Evolutionary conservation across 2,329 filamentous ascomycete species (phyloP), one percentile per base, ranked within the genome.

Genomic region (Hypoxylon sp.): DNA sequence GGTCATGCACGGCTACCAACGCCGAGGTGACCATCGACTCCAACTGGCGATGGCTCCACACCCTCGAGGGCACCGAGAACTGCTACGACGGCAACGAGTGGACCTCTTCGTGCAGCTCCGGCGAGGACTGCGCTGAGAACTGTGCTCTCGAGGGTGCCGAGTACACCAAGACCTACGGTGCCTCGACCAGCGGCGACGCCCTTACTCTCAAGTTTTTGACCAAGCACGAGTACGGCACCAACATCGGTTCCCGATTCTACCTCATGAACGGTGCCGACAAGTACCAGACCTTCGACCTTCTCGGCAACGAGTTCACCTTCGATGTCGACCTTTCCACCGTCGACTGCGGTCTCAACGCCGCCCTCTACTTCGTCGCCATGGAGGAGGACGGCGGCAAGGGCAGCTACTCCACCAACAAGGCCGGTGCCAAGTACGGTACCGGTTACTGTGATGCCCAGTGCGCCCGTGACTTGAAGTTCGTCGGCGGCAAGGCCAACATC

Each of bases 321-420:
- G 82, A 86, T 45, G 82, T 86, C 11, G 83, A 87, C 64, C 76
- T 84, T 25, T 85, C 83, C 20, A 78, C 79, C 52, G 74, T 86
- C 25, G 66, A 67, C 43, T 87, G 84, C 61, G 84, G 84, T 54
- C 69, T 87, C 46, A 87, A 88, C 68, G 84, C 83, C 42, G 83
- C 83, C 25, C 69, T 87, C 17, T 86, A 87, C 69, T 75, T 80
- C 46, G 73, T 77, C 38, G 69, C 75, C 60, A 84, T 84, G 81
- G 76, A 81, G 35, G 73, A 75, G 20, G 79, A 82, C 47, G 80
- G 80, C 56, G 80, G 80, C 32, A 67, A 74, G 68, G 61, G 64
- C 54, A 76, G 74, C 61, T 78, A 75, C 66, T 27, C 69, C 5
- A 73, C 67, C 67, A 83, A 76, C 69, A 73, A 72, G 59, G 73